Percentiles rank a stretch among this genome's conserved stretches.
phyloP scores from a whole-genome alignment of 495 filamentous ascomycete genomes.

The Aspergillus funiculosus region DNA sequence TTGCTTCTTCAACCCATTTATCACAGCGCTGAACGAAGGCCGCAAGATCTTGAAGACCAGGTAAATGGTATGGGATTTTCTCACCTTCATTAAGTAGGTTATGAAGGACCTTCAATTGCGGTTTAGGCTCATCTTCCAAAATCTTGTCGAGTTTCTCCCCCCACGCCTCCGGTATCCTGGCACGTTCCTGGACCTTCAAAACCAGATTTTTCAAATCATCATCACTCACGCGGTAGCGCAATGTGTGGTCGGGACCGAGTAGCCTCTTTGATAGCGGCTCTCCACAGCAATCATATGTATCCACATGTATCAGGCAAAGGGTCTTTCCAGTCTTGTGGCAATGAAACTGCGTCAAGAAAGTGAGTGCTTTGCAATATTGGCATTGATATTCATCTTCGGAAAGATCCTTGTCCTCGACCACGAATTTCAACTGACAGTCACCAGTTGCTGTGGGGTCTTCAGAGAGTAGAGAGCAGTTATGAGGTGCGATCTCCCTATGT shows the following conservation, averaged over 20 bases:
- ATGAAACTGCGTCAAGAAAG: slow-evolving; percentile 83
- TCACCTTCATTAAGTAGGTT: slow-evolving; percentile 88
- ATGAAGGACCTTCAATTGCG: slow-evolving; percentile 79
- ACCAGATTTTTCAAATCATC: slow-evolving; percentile 58
- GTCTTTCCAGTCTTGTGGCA: slow-evolving; percentile 73
- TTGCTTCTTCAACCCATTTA: slow-evolving; percentile 97
- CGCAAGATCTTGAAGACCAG: slow-evolving; percentile 74
- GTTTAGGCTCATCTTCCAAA: slow-evolving; percentile 74
- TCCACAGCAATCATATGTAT: slow-evolving; percentile 72
- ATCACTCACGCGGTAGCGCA: slow-evolving; percentile 71
- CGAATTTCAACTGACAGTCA: slow-evolving; percentile 39
- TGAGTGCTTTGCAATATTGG: slow-evolving; percentile 83
- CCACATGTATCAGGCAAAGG: slow-evolving; percentile 73
- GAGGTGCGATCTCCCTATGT: slow-evolving; percentile 51
- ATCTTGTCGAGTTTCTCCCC: slow-evolving; percentile 81
- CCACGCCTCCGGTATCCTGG: slow-evolving; percentile 81
- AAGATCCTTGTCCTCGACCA: slow-evolving; percentile 64
- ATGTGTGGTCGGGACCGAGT: slow-evolving; percentile 56
- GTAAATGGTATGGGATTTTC: slow-evolving; percentile 89
- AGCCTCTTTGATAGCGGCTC: slow-evolving; percentile 53
- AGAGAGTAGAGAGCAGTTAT: slow-evolving; percentile 41
- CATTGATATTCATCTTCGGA: slow-evolving; percentile 89
- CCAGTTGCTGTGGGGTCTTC: slow-evolving; percentile 23
- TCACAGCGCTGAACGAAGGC: slow-evolving; percentile 91
- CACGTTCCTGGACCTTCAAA: slow-evolving; percentile 79